phyloP scores from a whole-genome alignment of 345 rosid genomes.

The Corchorus capsularis region DNA sequence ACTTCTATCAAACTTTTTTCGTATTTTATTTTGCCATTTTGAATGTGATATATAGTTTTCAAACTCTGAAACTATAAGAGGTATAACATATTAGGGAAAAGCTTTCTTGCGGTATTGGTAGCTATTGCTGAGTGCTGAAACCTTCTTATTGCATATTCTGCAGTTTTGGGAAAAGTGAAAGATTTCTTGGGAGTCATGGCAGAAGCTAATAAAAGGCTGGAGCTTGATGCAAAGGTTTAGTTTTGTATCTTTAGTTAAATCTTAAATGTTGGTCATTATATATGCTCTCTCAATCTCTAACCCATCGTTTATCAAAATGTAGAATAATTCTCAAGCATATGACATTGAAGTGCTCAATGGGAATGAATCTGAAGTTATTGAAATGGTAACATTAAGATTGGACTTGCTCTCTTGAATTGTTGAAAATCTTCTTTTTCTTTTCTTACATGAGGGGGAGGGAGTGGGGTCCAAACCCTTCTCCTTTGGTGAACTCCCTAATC shows the following conservation, averaged over 20 bases:
- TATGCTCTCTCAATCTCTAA: not conserved
- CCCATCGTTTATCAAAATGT: constrained; percentile 2
- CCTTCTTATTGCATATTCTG: constrained; percentile 2
- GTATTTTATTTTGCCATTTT: not conserved
- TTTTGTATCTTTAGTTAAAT: not conserved
- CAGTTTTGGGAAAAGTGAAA: constrained; percentile 70
- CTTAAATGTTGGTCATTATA: not conserved
- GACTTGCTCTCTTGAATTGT: not conserved
- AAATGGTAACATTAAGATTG: constrained; percentile 49
- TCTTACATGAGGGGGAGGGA: too few species aligned
- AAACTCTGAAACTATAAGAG: not conserved
- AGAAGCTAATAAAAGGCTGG: constrained; percentile 66
- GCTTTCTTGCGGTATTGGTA: not conserved
- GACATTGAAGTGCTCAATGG: constrained; percentile 77
- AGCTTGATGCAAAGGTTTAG: constrained; percentile 58
- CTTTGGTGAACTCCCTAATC: too few species aligned
- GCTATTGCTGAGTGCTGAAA: not conserved
- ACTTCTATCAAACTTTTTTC: not conserved
- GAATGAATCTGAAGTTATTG: constrained; percentile 69
- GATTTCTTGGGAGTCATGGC: constrained; percentile 71
- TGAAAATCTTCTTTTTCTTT: not conserved
- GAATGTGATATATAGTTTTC: not conserved
- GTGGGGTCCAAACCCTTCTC: too few species aligned
- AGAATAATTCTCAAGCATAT: constrained; percentile 58
- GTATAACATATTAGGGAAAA: not conserved